Evolutionary conservation across 257 asterid species (phyloP).

Genomic region (Solanum sitiens): DNA sequence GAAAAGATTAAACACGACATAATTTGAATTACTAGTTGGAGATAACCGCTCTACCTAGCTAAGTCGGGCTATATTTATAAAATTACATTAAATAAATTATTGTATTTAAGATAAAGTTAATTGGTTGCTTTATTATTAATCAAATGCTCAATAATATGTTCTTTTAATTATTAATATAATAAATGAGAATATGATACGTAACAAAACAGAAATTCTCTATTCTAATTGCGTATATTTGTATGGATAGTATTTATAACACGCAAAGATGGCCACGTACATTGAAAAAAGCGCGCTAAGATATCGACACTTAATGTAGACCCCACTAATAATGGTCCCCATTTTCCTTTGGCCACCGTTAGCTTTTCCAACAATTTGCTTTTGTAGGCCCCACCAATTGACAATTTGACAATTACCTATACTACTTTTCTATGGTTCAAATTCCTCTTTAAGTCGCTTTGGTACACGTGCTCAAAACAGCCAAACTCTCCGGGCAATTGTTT

Average conservation of each 20-base stretch:
- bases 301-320: background rate
- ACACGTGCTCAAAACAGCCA: background rate
- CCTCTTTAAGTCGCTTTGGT: background rate
- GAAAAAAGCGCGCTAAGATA: background rate
- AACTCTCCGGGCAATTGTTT: background rate
- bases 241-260: background rate
- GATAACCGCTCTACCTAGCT: background rate
- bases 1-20: too few relatives aligned
- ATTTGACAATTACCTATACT: background rate
- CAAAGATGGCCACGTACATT: background rate
- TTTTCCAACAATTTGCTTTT: background rate
- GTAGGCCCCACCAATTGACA: background rate
- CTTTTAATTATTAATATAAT: background rate
- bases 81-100: too few relatives aligned
- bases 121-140: too few relatives aligned
- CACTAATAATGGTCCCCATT: background rate
- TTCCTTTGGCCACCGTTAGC: background rate
- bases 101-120: background rate
- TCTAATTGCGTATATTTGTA: background rate
- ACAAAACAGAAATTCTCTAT: background rate
- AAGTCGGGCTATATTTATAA: too few relatives aligned
- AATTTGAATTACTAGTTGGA: too few relatives aligned
- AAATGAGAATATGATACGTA: background rate
- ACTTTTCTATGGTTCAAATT: background rate
- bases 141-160: too few relatives aligned